Conservation (phyloP, 1,284 basidiomycete genomes). For the Leccinum fallax region DNA sequence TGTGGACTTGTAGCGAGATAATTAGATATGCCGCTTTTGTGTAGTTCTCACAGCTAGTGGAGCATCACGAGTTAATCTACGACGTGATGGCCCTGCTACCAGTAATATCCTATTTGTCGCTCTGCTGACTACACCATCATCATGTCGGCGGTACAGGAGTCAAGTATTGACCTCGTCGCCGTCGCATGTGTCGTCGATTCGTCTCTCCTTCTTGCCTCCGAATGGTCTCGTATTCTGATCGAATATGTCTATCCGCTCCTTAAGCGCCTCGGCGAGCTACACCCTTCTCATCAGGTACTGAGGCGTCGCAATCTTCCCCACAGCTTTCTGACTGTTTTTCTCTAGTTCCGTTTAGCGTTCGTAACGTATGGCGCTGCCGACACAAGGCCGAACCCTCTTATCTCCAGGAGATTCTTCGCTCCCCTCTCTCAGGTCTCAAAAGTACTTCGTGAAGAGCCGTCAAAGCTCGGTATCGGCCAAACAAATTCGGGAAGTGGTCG, state of each 20-base stretch:
- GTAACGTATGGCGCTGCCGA: conserved; percentile 61
- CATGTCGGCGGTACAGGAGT: conserved; percentile 27
- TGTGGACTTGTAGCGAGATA: conserved; percentile 10
- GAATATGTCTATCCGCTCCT: conserved; percentile 58
- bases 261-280: conserved; percentile 50
- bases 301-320: not conserved
- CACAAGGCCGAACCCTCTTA: conserved; percentile 52
- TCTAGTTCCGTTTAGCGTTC: conserved; percentile 55
- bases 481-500: conserved; percentile 49
- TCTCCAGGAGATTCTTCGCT: conserved; percentile 58
- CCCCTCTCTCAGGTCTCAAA: conserved; percentile 42
- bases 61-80: not conserved
- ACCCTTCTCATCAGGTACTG: conserved; percentile 38
- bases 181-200: conserved; percentile 66
- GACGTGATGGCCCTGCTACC: not conserved
- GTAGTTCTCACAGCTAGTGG: conserved; percentile 8
- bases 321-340: conserved; percentile 7
- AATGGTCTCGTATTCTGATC: conserved; percentile 52
- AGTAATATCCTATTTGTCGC: not conserved
- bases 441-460: conserved; percentile 51
- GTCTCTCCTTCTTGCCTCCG: conserved; percentile 53
- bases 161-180: conserved; percentile 42
- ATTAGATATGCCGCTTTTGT: conserved; percentile 12
- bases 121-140: conserved; percentile 12
- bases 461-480: conserved; percentile 56